Evolutionary conservation across 2,329 filamentous ascomycete genomes (phyloP), one percentile per base, ranked within the genome.

Genomic region (Corniculantispora saksenae): DNA sequence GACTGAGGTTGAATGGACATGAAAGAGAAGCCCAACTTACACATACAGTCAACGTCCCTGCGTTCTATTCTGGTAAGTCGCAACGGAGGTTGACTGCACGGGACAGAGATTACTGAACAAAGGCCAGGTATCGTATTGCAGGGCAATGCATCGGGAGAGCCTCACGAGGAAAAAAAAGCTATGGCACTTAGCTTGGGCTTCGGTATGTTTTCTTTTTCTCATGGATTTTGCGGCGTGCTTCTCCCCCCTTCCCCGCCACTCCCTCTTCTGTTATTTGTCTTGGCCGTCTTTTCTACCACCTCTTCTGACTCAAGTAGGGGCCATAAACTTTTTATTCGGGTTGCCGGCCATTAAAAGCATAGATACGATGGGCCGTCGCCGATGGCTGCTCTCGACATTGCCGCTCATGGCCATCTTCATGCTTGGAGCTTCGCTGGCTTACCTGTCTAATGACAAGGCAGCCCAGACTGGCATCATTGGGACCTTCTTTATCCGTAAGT

Each of bases 271-370:
- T n/a, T n/a, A n/a, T n/a, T n/a, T n/a, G n/a, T n/a, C n/a, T n/a
- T n/a, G n/a, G n/a, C n/a, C 35, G 13, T 38, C 8, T 8, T 8
- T 38, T 38, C 35, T 13, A 38, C 35, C 35, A 13, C 7, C 35
- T 38, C 35, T 13, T 38, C 35, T 38, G 35, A 13, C n/a, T n/a
- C n/a, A n/a, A n/a, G n/a, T n/a, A n/a, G n/a, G n/a, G n/a, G n/a
- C n/a, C 0, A 79, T 86, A 63, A 87, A 84, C 67, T 87, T 87
- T 67, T 53, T 86, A 56, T 87, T 87, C 68, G 84, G 85, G 1
- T 83, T 82, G 66, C 86, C 86, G 0, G 85, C 86, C 1, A 75
- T 89, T 43, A 87, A 80, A 80, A 85, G 84, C 4, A 88, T 88
- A 68, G 85, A 87, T 67, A 84, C 79, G 0, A 84, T 84, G 66